Percentiles rank a stretch among this genome's conserved stretches.
phyloP scores from a whole-genome alignment of 1,139 yeast species.

The Yamadazyma taylorii region DNA sequence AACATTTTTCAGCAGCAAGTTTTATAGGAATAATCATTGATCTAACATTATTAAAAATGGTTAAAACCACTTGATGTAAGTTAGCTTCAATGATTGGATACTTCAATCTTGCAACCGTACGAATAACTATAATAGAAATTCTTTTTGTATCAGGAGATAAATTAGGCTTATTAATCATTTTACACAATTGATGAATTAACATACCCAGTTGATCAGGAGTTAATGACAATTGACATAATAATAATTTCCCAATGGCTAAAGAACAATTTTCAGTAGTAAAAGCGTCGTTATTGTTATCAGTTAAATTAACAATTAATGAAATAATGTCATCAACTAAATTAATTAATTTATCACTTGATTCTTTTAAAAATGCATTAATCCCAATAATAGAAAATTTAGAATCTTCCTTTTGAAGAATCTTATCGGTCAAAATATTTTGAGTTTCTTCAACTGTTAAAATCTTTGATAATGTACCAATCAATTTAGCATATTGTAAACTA shows the following conservation, averaged over 20 bases:
- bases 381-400: constrained; percentile 67
- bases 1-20: constrained; percentile 93
- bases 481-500: constrained; percentile 74
- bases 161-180: constrained; percentile 49
- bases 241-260: constrained; percentile 79
- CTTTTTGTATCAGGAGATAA: constrained; percentile 82
- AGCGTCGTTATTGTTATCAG: constrained; percentile 47
- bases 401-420: constrained; percentile 52
- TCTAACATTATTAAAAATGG: constrained; percentile 80
- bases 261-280: constrained; percentile 77
- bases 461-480: constrained; percentile 75
- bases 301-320: constrained; percentile 42
- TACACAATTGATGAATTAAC: constrained; percentile 52
- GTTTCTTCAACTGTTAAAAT: constrained; percentile 70
- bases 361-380: constrained; percentile 76
- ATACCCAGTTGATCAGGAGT: constrained; percentile 28
- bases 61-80: constrained; percentile 62
- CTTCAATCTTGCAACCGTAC: constrained; percentile 71
- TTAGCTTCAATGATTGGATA: constrained; percentile 51
- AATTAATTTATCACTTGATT: constrained; percentile 63
- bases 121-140: constrained; percentile 68
- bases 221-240: constrained; percentile 36
- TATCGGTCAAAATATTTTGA: constrained; percentile 53
- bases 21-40: constrained; percentile 87
- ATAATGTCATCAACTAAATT: constrained; percentile 50